A percentile compares a stretch with the other conserved stretches of the same genome.
Evolutionary conservation across 768 basidiomycete species (phyloP).

Genomic region (Mycena crocata): DNA sequence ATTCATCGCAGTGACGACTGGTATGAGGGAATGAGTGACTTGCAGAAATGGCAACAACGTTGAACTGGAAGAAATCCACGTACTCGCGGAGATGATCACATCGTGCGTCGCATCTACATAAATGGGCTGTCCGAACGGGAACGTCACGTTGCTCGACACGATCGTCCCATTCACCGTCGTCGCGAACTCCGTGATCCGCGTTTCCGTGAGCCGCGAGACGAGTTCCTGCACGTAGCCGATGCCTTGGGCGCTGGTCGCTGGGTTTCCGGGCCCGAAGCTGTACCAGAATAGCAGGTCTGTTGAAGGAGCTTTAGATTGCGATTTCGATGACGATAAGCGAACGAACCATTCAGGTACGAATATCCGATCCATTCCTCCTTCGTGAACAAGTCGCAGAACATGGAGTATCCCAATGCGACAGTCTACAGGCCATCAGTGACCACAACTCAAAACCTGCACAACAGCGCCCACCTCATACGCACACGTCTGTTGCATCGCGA

Average conservation of each 20-base stretch:
- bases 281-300: constrained; percentile 68
- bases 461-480: constrained; percentile 73
- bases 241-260: constrained; percentile 69
- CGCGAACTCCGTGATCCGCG: constrained; percentile 62
- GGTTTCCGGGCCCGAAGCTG: constrained; percentile 75
- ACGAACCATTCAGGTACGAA: constrained; percentile 63
- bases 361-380: constrained; percentile 85
- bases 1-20: constrained; percentile 79
- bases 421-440: constrained; percentile 55
- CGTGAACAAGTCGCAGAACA: constrained; percentile 84
- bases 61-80: too few species aligned
- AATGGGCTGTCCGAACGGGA: constrained; percentile 67
- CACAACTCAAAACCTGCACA: not conserved
- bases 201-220: constrained; percentile 76
- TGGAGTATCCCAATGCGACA: constrained; percentile 80
- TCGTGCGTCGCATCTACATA: constrained; percentile 85
- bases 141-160: constrained; percentile 61
- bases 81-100: constrained; percentile 74
- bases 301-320: too few species aligned
- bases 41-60: too few species aligned
- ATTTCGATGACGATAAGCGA: not conserved
- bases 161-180: constrained; percentile 78
- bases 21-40: constrained; percentile 12
- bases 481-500: constrained; percentile 75
- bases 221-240: constrained; percentile 79